phyloP scores from a whole-genome alignment of 805 yeast genomes.

The Pichia thaimueangensis region DNA sequence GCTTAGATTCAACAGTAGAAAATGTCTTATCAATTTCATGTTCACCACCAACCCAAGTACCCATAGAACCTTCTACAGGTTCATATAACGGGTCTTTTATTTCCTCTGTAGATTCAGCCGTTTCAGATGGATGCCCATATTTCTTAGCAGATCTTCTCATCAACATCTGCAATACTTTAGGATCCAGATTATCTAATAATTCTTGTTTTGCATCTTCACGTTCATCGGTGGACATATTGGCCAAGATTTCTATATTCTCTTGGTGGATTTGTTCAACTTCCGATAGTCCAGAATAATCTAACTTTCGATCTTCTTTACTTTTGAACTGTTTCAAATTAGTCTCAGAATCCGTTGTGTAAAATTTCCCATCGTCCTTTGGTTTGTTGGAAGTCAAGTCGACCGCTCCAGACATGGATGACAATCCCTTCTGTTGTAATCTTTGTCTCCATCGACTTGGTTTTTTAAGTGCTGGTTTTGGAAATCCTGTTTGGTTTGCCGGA shows the following conservation, averaged over 20 bases:
- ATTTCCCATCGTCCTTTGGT: not conserved
- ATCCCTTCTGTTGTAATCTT: conserved; percentile 33
- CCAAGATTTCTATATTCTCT: conserved; percentile 61
- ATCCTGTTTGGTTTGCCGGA: conserved; percentile 3
- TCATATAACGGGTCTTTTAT: conserved; percentile 24
- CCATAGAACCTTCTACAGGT: conserved; percentile 29
- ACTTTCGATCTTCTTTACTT: conserved; percentile 12
- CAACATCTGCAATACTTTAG: conserved; percentile 54
- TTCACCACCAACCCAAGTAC: conserved; percentile 32
- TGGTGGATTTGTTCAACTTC: conserved; percentile 72
- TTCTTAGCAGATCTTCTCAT: conserved; percentile 51
- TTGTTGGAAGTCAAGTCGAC: conserved; percentile 1
- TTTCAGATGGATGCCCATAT: conserved; percentile 18
- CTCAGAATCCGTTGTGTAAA: conserved; percentile 6
- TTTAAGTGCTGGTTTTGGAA: conserved; percentile 7
- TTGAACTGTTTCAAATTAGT: conserved; percentile 14
- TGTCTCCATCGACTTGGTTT: conserved; percentile 45
- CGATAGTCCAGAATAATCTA: conserved; percentile 30
- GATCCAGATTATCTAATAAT: conserved; percentile 59
- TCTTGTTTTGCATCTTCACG: conserved; percentile 60
- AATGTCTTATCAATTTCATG: conserved; percentile 26
- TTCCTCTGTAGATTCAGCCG: not conserved
- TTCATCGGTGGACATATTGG: conserved; percentile 60
- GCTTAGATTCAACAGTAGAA: not conserved
- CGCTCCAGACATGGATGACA: conserved; percentile 23